phyloP scores from a whole-genome alignment of 225 moss, liverwort and hornwort species.

The Pleurozium schreberi region DNA sequence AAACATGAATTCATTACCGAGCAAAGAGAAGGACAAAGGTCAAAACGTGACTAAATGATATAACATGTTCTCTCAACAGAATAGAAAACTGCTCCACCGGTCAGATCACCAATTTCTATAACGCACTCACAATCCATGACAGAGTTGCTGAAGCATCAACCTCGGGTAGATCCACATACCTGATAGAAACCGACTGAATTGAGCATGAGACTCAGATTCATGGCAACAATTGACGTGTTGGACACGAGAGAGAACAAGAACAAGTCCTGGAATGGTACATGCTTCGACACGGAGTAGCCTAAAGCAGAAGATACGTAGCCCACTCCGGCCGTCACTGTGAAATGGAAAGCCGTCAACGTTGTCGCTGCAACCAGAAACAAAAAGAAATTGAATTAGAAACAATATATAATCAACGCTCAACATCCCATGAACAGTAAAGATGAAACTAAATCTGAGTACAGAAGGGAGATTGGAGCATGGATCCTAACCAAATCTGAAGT shows the following conservation, averaged over 20 bases:
- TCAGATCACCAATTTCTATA: not conserved
- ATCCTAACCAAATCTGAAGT: slow-evolving; percentile 71
- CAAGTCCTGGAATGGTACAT: slow-evolving; percentile 47
- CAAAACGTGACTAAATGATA: not conserved
- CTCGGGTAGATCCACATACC: not conserved
- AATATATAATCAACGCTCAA: not conserved
- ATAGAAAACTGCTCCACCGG: not conserved
- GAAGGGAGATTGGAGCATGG: not conserved
- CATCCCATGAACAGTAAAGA: not conserved
- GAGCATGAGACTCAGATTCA: slow-evolving; percentile 67
- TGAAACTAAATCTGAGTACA: not conserved
- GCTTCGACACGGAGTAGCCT: slow-evolving; percentile 41
- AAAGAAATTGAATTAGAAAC: not conserved
- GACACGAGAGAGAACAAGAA: slow-evolving; percentile 51
- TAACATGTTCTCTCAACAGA: not conserved
- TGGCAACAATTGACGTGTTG: slow-evolving; percentile 54
- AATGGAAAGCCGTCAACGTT: slow-evolving; percentile 54
- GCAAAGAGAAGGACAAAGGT: not conserved
- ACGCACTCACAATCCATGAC: not conserved
- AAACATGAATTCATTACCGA: not conserved
- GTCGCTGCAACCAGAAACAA: slow-evolving; percentile 40
- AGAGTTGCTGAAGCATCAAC: not conserved
- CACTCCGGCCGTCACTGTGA: slow-evolving; percentile 43
- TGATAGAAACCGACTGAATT: slow-evolving; percentile 65
- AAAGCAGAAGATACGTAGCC: slow-evolving; percentile 41